Evolutionary conservation across 352 stramenopile genomes (phyloP).

Genomic region (Blastocystis sp.): DNA sequence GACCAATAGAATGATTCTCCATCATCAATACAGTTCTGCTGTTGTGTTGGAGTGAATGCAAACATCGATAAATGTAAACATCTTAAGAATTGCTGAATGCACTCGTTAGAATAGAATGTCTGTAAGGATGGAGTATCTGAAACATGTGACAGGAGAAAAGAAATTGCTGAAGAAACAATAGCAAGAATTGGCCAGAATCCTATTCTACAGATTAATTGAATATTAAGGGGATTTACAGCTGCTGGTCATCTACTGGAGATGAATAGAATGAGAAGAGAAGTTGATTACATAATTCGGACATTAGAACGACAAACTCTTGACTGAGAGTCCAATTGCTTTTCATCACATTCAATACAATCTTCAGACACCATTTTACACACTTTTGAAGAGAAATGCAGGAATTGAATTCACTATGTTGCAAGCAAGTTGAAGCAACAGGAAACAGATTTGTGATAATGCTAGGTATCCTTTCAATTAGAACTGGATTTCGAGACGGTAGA

Average conservation of each 20-base stretch:
- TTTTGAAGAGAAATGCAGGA: background rate
- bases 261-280: background rate
- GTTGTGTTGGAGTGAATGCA: background rate
- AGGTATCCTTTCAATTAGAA: background rate
- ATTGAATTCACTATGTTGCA: background rate
- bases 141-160: background rate
- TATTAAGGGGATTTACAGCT: background rate
- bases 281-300: background rate
- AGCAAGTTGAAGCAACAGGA: background rate
- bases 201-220: background rate
- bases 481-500: background rate
- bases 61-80: slow-evolving; percentile 40
- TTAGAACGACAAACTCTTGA: background rate
- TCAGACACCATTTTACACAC: slow-evolving; percentile 39
- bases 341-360: background rate
- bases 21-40: background rate
- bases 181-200: background rate
- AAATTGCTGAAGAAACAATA: background rate
- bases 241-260: background rate
- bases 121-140: background rate
- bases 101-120: background rate
- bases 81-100: background rate
- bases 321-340: background rate
- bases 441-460: background rate
- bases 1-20: background rate